Conservation (phyloP, 345 rosid genomes). For the Rhodomyrtus tomentosa region DNA sequence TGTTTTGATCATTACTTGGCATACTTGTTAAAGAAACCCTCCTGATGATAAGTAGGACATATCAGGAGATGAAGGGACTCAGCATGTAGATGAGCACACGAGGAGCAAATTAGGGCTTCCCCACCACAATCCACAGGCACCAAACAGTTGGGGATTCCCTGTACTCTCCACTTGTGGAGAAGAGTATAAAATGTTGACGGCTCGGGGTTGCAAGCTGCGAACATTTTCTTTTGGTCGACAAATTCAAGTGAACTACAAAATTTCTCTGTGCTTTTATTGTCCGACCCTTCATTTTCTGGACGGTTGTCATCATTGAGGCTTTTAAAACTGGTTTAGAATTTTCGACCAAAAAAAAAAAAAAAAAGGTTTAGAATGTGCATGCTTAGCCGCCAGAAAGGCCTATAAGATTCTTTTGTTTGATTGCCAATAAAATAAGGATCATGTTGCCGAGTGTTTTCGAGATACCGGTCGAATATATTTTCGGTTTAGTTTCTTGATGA, state of each 20-base stretch:
- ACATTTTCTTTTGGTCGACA: background rate
- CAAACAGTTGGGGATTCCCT: background rate
- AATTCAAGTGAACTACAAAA: background rate
- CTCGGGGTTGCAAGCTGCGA: background rate
- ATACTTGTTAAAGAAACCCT: background rate
- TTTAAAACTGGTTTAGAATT: background rate
- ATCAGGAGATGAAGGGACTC: background rate
- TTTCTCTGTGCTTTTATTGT: background rate
- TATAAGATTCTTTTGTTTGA: background rate
- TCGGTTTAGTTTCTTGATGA: background rate
- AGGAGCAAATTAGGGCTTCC: background rate
- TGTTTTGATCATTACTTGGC: background rate
- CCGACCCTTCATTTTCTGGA: background rate
- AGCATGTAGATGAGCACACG: background rate
- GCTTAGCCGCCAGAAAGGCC: background rate
- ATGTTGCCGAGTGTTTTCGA: background rate
- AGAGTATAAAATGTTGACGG: background rate
- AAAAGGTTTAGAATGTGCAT: background rate
- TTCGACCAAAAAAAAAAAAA: no score
- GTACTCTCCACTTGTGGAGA: background rate
- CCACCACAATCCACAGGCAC: background rate
- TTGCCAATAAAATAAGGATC: background rate
- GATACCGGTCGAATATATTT: background rate
- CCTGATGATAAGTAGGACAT: background rate
- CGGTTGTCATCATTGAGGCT: background rate